Base-by-base conservation (phyloP, 2,329 filamentous ascomycete species). In the Xylariaceae sp. region DNA sequence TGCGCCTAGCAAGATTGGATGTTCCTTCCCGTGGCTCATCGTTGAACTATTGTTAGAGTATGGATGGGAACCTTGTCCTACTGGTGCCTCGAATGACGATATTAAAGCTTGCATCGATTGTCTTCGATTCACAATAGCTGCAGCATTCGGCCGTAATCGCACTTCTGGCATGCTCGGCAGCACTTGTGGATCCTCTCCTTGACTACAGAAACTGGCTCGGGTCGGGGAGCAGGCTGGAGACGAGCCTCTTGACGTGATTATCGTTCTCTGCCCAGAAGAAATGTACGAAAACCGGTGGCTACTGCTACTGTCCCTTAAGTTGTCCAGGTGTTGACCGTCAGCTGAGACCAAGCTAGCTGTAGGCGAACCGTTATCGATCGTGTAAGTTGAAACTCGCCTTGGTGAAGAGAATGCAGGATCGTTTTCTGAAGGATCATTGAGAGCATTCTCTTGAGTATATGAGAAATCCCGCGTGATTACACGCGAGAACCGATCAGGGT, bases 191-290 rank as follows among this genome's bases (percentile, higher is more conserved):
- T 75, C 73, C 3, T 73, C 70, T 6, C 50, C 50, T n/a, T 71
- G 64, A 50, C 70, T 74, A 13, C 70, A 71, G 50, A 83, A 84
- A 48, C 73, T 81, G 29, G 81, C 79, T 10, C 77, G 73, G 1
- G 76, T 77, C 0, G 84, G 84, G 1, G 84, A 86, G 50, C 74
- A 77, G 13, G 81, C 75, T 2, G 82, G 81, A 0, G 84, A 86
- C 0, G 83, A 85, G 24, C 75, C 77, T 15, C 79, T 76, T 0
- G 84, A 86, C 2, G 83, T 86, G 6, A 85, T 64, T 21, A 83
- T 71, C 3, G 84, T 87, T 53, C 81, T 76, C 64, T 86, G 82
- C 6, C 81, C 81, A 4, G 82, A 84, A 2, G 84, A 87, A 32
- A 84, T 75, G 57, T 77, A 81, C 0, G 84, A 87, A 4, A 84